A percentile compares a stretch with the other conserved stretches of the same genome.
Evolutionary conservation across 257 asterid species (phyloP).

Genomic region (Rhazya stricta): DNA sequence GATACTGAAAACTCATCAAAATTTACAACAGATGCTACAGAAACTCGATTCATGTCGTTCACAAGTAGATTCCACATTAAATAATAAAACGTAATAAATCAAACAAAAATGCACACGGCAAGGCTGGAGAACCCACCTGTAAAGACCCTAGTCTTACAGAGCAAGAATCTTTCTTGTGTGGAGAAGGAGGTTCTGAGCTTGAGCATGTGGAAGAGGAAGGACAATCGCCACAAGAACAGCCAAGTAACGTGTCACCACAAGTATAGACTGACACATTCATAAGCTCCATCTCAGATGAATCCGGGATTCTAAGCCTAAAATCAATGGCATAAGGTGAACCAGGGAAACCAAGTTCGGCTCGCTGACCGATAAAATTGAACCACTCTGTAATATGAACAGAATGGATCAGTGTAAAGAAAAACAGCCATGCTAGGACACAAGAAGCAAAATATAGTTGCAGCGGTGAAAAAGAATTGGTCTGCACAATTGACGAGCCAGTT

Average conservation of each 20-base stretch:
- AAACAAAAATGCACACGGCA: background rate
- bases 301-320: slow-evolving; percentile 57
- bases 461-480: background rate
- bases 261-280: slow-evolving; percentile 83
- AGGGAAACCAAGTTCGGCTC: slow-evolving; percentile 63
- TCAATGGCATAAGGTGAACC: slow-evolving; percentile 93
- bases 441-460: background rate
- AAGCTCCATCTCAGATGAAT: slow-evolving; percentile 70
- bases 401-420: background rate
- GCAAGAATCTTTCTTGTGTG: slow-evolving; percentile 64
- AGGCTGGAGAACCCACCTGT: slow-evolving; percentile 44
- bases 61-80: background rate
- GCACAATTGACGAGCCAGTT: background rate
- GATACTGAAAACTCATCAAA: background rate
- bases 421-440: background rate
- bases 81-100: background rate
- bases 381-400: slow-evolving; percentile 58
- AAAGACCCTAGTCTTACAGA: slow-evolving; percentile 70
- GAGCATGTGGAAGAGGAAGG: slow-evolving; percentile 71
- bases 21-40: background rate
- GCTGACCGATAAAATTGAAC: slow-evolving; percentile 76
- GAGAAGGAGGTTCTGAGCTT: slow-evolving; percentile 57
- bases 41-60: background rate
- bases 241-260: slow-evolving; percentile 83
- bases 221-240: slow-evolving; percentile 99